Evolutionary conservation across 2,329 filamentous ascomycete genomes (phyloP).

Genomic region (Pseudogymnoascus sp.): DNA sequence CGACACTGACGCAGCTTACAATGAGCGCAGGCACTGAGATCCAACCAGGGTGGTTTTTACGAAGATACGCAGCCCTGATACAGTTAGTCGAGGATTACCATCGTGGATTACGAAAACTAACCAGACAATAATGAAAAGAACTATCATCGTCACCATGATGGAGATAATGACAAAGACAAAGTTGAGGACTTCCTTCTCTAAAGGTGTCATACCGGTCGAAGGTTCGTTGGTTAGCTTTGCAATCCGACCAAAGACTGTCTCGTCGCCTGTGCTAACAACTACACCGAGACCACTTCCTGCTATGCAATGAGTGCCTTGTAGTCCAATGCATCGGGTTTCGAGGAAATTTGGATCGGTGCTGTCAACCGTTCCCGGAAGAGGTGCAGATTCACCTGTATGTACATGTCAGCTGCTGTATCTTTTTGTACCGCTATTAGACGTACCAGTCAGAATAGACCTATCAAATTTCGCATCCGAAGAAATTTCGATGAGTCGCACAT

Average conservation of each 20-base stretch:
- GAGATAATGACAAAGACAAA: constrained; percentile 65
- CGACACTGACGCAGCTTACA: constrained; percentile 64
- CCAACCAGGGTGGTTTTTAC: constrained; percentile 57
- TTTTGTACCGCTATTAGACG: constrained; percentile 13
- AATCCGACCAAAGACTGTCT: constrained; percentile 69
- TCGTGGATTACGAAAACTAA: constrained; percentile 34
- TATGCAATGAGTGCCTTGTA: constrained; percentile 74
- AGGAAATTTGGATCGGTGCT: constrained; percentile 66
- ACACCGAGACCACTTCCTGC: constrained; percentile 60
- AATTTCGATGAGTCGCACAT: constrained; percentile 62
- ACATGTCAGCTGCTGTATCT: constrained; percentile 7
- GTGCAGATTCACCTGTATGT: constrained; percentile 52
- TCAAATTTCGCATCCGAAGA: constrained; percentile 67
- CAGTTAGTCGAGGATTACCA: background rate
- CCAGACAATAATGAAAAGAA: constrained; percentile 61
- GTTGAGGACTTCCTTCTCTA: constrained; percentile 65
- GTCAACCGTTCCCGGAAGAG: constrained; percentile 56
- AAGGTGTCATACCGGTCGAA: constrained; percentile 57
- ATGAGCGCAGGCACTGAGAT: constrained; percentile 68
- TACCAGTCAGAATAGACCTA: constrained; percentile 63
- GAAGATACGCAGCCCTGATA: constrained; percentile 54
- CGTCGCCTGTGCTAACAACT: constrained; percentile 65
- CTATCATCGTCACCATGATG: constrained; percentile 60
- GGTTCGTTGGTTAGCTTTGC: constrained; percentile 65
- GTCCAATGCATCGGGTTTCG: constrained; percentile 67